Evolutionary conservation across 1,284 basidiomycete species (phyloP).

Genomic region (Cystobasidium sp.): DNA sequence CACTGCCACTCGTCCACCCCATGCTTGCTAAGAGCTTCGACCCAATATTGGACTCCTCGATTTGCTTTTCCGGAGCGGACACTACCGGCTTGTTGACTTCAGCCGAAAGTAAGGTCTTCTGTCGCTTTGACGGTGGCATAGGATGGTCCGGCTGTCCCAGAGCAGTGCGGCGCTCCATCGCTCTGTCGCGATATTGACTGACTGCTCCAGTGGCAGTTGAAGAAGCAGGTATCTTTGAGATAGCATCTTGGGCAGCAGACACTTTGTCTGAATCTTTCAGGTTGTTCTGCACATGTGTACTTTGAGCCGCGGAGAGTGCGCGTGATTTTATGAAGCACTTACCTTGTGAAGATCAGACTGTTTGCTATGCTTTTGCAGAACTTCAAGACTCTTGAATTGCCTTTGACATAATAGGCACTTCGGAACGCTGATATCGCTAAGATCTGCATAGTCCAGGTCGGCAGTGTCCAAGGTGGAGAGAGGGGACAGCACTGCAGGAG

Average conservation of each 20-base stretch:
- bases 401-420: constrained; percentile 82
- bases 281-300: constrained; percentile 47
- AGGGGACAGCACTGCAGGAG: not conserved
- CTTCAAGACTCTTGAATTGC: constrained; percentile 83
- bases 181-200: constrained; percentile 87
- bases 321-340: not conserved
- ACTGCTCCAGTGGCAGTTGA: constrained; percentile 49
- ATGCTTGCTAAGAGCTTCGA: constrained; percentile 42
- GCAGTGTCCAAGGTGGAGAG: constrained; percentile 14
- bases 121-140: constrained; percentile 60
- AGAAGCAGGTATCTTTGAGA: constrained; percentile 59
- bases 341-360: constrained; percentile 92
- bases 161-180: constrained; percentile 80
- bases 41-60: constrained; percentile 43
- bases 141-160: constrained; percentile 84
- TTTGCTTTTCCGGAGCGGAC: constrained; percentile 42
- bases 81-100: constrained; percentile 4
- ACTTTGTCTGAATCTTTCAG: constrained; percentile 47
- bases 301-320: too few relatives aligned
- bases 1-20: constrained; percentile 44
- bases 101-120: constrained; percentile 50
- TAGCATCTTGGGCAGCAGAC: constrained; percentile 39
- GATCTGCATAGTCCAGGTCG: constrained; percentile 57
- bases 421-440: constrained; percentile 63
- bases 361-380: constrained; percentile 81